Evolutionary conservation across 495 filamentous ascomycete genomes (phyloP).

Genomic region (Penicillium paradoxum): DNA sequence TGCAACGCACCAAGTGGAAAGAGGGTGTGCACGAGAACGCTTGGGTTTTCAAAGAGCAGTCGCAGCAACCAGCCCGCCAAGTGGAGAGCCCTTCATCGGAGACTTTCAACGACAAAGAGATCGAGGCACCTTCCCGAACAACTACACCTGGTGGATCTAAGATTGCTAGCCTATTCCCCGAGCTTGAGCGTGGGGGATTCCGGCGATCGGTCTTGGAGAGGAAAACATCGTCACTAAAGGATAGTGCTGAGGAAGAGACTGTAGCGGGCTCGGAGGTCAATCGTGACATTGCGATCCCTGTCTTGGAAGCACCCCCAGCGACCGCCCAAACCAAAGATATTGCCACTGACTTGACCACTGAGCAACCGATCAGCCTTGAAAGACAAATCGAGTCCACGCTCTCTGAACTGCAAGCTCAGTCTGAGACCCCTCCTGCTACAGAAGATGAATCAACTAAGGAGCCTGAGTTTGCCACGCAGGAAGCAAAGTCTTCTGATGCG

Average conservation of each 20-base stretch:
- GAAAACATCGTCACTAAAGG: slow-evolving; percentile 32
- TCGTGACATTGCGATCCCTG: slow-evolving; percentile 48
- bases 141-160: slow-evolving; percentile 27
- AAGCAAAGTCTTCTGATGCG: slow-evolving; percentile 16
- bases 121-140: slow-evolving; percentile 19
- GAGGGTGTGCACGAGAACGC: slow-evolving; percentile 11
- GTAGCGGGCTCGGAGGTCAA: slow-evolving; percentile 33
- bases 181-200: slow-evolving; percentile 33
- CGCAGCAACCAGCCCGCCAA: slow-evolving; percentile 13
- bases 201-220: slow-evolving; percentile 23
- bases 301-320: slow-evolving; percentile 45
- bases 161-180: slow-evolving; percentile 37
- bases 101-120: slow-evolving; percentile 9
- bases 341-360: slow-evolving; percentile 9
- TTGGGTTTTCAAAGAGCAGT: slow-evolving; percentile 21
- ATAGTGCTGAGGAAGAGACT: slow-evolving; percentile 47
- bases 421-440: slow-evolving; percentile 4
- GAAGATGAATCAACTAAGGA: slow-evolving; percentile 10
- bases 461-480: slow-evolving; percentile 12
- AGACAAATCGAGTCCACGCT: slow-evolving; percentile 4
- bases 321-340: slow-evolving; percentile 17
- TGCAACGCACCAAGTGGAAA: slow-evolving; percentile 13
- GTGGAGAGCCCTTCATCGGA: slow-evolving; percentile 4
- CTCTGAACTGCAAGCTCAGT: slow-evolving; percentile 7
- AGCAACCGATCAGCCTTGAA: slow-evolving; percentile 6